Conservation (phyloP, 306 rosid genomes). For the Erythrophleum fordii region DNA sequence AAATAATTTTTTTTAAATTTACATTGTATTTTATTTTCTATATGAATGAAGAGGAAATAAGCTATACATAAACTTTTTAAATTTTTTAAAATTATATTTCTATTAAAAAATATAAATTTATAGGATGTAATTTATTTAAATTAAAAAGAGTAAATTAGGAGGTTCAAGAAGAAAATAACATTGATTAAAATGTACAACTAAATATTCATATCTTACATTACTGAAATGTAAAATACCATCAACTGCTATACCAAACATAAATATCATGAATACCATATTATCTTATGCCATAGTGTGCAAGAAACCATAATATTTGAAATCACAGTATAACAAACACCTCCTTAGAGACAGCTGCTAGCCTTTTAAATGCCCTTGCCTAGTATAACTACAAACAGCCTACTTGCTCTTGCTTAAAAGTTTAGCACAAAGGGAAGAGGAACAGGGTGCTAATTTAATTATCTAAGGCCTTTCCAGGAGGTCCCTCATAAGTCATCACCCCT, state of each 20-base stretch:
- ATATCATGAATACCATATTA: not conserved
- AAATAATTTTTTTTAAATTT: not conserved
- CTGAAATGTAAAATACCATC: not conserved
- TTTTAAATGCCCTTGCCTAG: not conserved
- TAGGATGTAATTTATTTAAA: not conserved
- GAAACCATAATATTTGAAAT: not conserved
- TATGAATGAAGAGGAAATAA: not conserved
- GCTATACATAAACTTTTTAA: not conserved
- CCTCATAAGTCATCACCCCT: constrained; percentile 6
- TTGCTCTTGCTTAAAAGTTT: constrained; percentile 30
- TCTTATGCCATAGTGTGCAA: not conserved
- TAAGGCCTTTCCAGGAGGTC: constrained; percentile 19
- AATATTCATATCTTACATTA: not conserved
- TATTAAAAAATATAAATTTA: not conserved
- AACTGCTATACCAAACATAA: not conserved
- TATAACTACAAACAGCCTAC: constrained; percentile 13
- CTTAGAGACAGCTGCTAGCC: not conserved
- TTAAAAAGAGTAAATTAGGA: not conserved
- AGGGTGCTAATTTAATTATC: constrained; percentile 23
- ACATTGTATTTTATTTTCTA: not conserved
- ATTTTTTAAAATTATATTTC: not conserved
- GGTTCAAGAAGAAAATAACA: not conserved
- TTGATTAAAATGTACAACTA: not conserved
- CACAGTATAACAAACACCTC: not conserved
- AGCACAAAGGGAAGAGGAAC: constrained; percentile 6